A percentile compares a stretch with the other conserved stretches of the same genome.
These are phyloP conservation scores for Salix brachista DNA, from an alignment of 345 rosid genomes.

Conservation along the genomic window DNA sequence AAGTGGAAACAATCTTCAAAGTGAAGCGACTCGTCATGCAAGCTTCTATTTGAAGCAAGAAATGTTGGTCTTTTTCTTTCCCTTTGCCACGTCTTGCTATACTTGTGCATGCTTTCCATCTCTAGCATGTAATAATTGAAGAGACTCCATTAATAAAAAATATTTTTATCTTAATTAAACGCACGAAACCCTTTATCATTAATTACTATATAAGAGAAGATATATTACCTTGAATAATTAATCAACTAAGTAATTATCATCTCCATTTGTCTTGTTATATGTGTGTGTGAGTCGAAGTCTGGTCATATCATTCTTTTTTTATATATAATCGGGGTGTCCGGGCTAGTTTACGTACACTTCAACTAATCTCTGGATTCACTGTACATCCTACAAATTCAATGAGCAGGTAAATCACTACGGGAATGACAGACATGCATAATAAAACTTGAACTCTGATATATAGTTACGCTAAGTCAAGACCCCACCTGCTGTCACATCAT, in stretches of 20 bases:
- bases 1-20: constrained; percentile 3
- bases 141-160: neutral
- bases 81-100: neutral
- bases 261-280: neutral
- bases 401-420: fast-evolving
- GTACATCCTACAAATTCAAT: too few relatives aligned
- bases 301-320: too few relatives aligned
- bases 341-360: too few relatives aligned
- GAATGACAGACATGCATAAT: too few relatives aligned
- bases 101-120: constrained; percentile 3
- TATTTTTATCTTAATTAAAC: too few relatives aligned
- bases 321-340: fast-evolving
- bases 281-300: too few relatives aligned
- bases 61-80: constrained; percentile 38
- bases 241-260: neutral
- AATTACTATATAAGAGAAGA: too few relatives aligned
- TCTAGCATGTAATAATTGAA: neutral
- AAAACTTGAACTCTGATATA: too few relatives aligned
- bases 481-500: neutral
- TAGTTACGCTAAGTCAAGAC: too few relatives aligned
- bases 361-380: fast-evolving
- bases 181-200: neutral
- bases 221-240: neutral
- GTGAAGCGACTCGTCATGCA: constrained; percentile 6
- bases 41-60: constrained; percentile 48